phyloP scores from a whole-genome alignment of 2,329 filamentous ascomycete genomes.

The Juglanconis juglandina region DNA sequence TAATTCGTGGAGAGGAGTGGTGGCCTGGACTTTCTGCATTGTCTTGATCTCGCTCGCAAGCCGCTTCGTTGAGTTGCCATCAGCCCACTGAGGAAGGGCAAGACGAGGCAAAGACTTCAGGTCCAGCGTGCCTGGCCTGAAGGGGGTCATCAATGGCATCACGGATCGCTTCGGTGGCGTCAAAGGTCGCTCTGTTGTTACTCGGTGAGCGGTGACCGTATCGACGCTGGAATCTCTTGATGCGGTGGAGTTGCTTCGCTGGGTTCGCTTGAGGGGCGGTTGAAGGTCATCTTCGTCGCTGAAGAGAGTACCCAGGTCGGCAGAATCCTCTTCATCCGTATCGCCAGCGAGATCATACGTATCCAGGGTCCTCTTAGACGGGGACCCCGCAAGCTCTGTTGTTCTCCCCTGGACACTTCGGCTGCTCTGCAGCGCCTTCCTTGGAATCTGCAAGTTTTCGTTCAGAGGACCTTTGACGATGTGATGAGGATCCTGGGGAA shows the following conservation, averaged over 20 bases:
- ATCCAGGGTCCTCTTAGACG: conserved; percentile 13
- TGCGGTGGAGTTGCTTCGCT: not conserved
- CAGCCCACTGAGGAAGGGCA: conserved; percentile 63
- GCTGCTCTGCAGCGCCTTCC: conserved; percentile 29
- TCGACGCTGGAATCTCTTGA: conserved; percentile 17
- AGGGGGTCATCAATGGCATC: conserved; percentile 37
- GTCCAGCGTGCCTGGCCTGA: conserved; percentile 65
- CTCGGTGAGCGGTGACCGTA: not conserved
- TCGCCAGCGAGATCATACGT: conserved; percentile 25
- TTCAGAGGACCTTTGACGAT: conserved; percentile 16
- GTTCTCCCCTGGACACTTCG: conserved; percentile 1
- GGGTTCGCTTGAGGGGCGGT: conserved; percentile 8
- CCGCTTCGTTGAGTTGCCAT: conserved; percentile 54
- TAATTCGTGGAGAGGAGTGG: conserved; percentile 59
- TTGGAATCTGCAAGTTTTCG: conserved; percentile 27
- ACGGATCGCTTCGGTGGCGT: conserved; percentile 14
- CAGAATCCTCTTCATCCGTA: conserved; percentile 45
- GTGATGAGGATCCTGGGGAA: conserved; percentile 19
- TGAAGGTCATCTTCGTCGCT: conserved; percentile 14
- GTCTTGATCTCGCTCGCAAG: conserved; percentile 63
- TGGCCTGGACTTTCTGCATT: conserved; percentile 62
- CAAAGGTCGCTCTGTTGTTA: conserved; percentile 6
- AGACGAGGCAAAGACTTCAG: conserved; percentile 61
- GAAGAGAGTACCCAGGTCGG: conserved; percentile 37
- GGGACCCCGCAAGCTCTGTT: not conserved